Evolutionary conservation across 2,329 filamentous ascomycete species (phyloP), one percentile per base, ranked within the genome.

Genomic region (Capronia epimyces): DNA sequence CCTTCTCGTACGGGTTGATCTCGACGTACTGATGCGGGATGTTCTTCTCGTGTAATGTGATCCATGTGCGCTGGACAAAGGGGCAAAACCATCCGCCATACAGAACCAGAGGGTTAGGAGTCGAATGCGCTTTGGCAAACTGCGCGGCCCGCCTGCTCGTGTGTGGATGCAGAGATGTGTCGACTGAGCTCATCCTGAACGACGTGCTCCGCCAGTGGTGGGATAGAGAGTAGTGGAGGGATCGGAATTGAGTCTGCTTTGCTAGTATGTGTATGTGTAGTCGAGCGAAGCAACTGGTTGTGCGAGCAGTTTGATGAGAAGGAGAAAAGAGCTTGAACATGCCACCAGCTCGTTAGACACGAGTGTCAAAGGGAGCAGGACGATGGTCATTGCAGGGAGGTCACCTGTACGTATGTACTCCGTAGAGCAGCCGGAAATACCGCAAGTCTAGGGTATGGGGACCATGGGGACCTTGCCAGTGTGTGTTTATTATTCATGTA

Each of bases 1-100:
- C 81, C 63, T 90, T 90, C 66, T 82, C 73, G 72, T 89, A 89
- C 0, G 86, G 86, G 66, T 89, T 89, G 56, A 89, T 83, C 71
- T 87, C 83, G 58, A 86, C 74, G 65, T 87, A 88, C 68, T 89
- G 82, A 65, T 90, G 84, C n/a, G 80, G 77, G 25, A 89, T 84
- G 2, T 74, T 69, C 66, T 89, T 89, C 65, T 90, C 86, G 62
- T 82, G 78, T 10, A 90, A 75, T 1, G 82, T 79, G 55, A 88
- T 81, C 83, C 86, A 89, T n/a, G 77, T 75, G 13, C 86, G 78
- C 69, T 89, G 86, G 3, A 88, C 69, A 36, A 50, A 46, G 6
- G 78, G 77, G 62, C 77, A 91, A 74, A 88, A 89, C 84, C 84
- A 89, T 57, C 81, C 82, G 18, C 80, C 80, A 67, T 87, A 89